Conservation (phyloP, 768 basidiomycete genomes). For the Leucocoprinus leucothites region DNA sequence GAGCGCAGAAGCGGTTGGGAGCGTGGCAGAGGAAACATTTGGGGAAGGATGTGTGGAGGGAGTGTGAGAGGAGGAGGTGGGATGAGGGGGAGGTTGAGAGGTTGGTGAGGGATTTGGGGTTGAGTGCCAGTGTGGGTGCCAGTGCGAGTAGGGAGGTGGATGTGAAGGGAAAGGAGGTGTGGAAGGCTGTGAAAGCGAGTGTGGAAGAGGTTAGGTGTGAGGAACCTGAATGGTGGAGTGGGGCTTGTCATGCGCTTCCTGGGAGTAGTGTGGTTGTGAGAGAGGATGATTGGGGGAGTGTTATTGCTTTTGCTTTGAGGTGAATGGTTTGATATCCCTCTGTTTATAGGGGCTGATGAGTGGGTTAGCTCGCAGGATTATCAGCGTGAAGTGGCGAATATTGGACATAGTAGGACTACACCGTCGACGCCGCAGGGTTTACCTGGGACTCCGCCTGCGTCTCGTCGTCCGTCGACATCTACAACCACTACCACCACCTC, state of each 20-base stretch:
- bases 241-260: slow-evolving; percentile 61
- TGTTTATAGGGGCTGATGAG: slow-evolving; percentile 6
- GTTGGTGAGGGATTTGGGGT: slow-evolving; percentile 10
- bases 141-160: slow-evolving; percentile 24
- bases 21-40: slow-evolving; percentile 71
- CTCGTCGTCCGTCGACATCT: neutral
- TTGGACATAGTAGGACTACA: slow-evolving; percentile 29
- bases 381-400: slow-evolving; percentile 40
- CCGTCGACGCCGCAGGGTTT: slow-evolving; percentile 17
- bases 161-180: slow-evolving; percentile 11
- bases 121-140: too few species aligned
- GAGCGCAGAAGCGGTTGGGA: slow-evolving; percentile 48
- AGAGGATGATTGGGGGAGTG: slow-evolving; percentile 75
- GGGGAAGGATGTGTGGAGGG: neutral
- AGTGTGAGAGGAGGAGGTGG: neutral
- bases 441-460: slow-evolving; percentile 22
- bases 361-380: slow-evolving; percentile 57
- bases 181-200: neutral
- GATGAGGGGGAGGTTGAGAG: slow-evolving; percentile 13
- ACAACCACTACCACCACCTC: too few species aligned
- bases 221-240: slow-evolving; percentile 67
- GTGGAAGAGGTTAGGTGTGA: slow-evolving; percentile 1
- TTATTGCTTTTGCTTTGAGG: slow-evolving; percentile 77
- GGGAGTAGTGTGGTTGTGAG: slow-evolving; percentile 61
- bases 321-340: slow-evolving; percentile 23